Percentiles rank a stretch among this genome's conserved stretches.
These are phyloP conservation scores for Fraxinus excelsior DNA, from an alignment of 257 asterid species.

Conservation along the genomic window DNA sequence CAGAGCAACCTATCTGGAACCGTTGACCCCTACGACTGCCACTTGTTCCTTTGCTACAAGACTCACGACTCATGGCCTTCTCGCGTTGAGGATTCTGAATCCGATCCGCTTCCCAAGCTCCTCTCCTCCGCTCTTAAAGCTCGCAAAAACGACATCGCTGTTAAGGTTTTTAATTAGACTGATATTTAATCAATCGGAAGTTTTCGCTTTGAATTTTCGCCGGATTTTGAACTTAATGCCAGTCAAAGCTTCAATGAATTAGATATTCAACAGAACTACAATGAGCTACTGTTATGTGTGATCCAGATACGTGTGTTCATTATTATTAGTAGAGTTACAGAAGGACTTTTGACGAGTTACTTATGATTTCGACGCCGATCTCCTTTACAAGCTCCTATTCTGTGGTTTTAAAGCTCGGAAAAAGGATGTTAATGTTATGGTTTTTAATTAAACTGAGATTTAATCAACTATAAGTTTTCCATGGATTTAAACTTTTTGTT, in stretches of 20 bases:
- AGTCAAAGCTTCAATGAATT: background rate
- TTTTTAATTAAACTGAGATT: conserved; percentile 15
- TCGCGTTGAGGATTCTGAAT: conserved; percentile 69
- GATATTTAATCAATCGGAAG: background rate
- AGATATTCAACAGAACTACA: background rate
- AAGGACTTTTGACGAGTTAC: background rate
- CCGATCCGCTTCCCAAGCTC: conserved; percentile 83
- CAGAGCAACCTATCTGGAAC: conserved; percentile 60
- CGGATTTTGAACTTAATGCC: background rate
- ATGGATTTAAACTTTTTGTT: background rate
- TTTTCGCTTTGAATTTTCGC: background rate
- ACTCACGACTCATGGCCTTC: conserved; percentile 85
- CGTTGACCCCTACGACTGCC: conserved; percentile 72
- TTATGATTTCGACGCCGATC: conserved; percentile 69
- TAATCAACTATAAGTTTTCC: background rate
- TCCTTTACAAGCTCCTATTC: conserved; percentile 66
- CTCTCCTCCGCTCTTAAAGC: conserved; percentile 63
- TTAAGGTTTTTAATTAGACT: conserved; percentile 44
- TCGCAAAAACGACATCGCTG: conserved; percentile 57
- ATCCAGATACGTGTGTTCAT: background rate
- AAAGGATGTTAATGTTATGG: conserved; percentile 55
- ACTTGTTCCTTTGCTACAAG: conserved; percentile 87
- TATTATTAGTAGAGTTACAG: background rate
- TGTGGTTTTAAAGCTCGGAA: conserved; percentile 64
- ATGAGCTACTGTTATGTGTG: background rate